phyloP scores from a whole-genome alignment of 352 stramenopile species.

The Phytophthora fragariaefolia region DNA sequence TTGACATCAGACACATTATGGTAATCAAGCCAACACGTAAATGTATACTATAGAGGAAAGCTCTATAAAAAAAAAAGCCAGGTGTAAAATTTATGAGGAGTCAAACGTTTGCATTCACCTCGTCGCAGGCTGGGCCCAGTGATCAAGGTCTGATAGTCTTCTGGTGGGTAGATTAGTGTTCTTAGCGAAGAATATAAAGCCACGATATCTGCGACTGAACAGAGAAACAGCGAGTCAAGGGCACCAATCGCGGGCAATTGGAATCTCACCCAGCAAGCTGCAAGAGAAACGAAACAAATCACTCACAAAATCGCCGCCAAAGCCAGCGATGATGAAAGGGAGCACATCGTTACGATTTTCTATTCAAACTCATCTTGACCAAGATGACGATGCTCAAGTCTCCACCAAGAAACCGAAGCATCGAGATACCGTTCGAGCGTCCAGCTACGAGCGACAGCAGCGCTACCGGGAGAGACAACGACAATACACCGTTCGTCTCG shows the following conservation, averaged over 20 bases:
- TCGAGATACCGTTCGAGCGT: neutral
- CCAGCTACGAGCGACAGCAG: slow-evolving; percentile 25
- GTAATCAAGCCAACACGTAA: no score
- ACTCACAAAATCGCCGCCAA: slow-evolving; percentile 11
- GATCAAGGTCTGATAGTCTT: no score
- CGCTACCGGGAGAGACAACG: slow-evolving; percentile 36
- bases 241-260: neutral
- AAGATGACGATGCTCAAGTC: neutral
- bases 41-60: no score
- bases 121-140: no score
- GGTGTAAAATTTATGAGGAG: no score
- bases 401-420: neutral
- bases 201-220: neutral
- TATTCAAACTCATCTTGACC: neutral
- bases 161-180: no score
- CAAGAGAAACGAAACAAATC: slow-evolving; percentile 7
- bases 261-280: neutral
- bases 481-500: slow-evolving; percentile 19
- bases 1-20: no score
- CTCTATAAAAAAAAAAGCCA: no score
- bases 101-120: no score
- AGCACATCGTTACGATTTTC: neutral
- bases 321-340: neutral
- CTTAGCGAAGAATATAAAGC: no score
- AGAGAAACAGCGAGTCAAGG: neutral